phyloP scores from a whole-genome alignment of 768 basidiomycete species.

The Pulveroboletus sp. region DNA sequence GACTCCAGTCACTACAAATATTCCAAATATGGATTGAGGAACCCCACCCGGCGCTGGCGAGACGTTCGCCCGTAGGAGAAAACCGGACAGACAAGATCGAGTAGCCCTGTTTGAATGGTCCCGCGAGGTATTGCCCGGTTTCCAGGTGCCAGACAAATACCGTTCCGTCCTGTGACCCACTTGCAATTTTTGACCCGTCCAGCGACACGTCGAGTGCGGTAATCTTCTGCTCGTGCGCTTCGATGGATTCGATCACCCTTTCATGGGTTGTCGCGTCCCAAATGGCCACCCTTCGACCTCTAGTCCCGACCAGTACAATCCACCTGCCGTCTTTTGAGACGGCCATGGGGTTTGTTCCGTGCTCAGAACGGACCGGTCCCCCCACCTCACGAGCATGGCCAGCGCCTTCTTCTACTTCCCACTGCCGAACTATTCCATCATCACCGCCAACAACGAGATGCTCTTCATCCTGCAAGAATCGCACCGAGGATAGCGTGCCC shows the following conservation, averaged over 20 bases:
- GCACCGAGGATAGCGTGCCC: slow-evolving; percentile 3
- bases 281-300: slow-evolving; percentile 4
- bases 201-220: slow-evolving; percentile 19
- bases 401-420: background rate
- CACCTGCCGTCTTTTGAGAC: slow-evolving; percentile 18
- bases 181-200: slow-evolving; percentile 17
- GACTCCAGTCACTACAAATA: background rate
- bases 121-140: slow-evolving; percentile 11
- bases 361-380: background rate
- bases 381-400: background rate
- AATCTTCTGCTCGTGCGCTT: slow-evolving; percentile 13
- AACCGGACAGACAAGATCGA: slow-evolving; percentile 15
- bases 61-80: slow-evolving; percentile 17
- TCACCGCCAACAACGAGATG: slow-evolving; percentile 2
- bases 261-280: slow-evolving; percentile 6
- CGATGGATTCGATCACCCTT: slow-evolving; percentile 6
- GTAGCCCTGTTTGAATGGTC: slow-evolving; percentile 14
- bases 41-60: slow-evolving; percentile 12
- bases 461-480: slow-evolving; percentile 9
- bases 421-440: slow-evolving; percentile 10
- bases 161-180: slow-evolving; percentile 17
- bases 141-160: slow-evolving; percentile 20
- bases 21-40: slow-evolving; percentile 10
- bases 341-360: background rate
- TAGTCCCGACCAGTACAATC: slow-evolving; percentile 4